Percentiles rank a stretch among this genome's conserved stretches.
Evolutionary conservation across 192 early-diverging fungal genomes (phyloP).

Genomic region (Entophlyctis luteolus): DNA sequence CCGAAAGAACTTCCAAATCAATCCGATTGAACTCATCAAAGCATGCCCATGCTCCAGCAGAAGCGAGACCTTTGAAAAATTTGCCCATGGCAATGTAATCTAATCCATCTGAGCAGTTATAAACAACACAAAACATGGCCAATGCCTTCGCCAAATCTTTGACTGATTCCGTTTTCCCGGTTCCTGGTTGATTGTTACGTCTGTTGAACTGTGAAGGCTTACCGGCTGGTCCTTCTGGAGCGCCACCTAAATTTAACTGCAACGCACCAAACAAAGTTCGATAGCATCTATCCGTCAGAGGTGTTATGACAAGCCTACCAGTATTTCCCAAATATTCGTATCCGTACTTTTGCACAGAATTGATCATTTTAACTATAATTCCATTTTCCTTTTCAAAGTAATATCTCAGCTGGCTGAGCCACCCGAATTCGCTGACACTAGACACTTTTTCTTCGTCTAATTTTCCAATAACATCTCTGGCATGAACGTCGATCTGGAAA

Average conservation of each 20-base stretch:
- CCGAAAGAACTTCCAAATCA: conserved; percentile 60
- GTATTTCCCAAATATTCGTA: conserved; percentile 64
- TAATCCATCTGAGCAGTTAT: conserved; percentile 62
- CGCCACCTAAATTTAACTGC: conserved; percentile 60
- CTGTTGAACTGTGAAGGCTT: neutral
- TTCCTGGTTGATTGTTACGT: conserved; percentile 34
- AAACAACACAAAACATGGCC: conserved; percentile 65
- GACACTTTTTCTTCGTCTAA: conserved; percentile 46
- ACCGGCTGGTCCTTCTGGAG: conserved; percentile 54
- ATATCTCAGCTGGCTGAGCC: conserved; percentile 58
- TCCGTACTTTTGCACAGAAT: conserved; percentile 59
- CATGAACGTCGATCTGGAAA: conserved; percentile 58
- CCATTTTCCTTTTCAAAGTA: conserved; percentile 58
- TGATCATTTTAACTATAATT: conserved; percentile 60
- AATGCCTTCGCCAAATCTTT: conserved; percentile 64
- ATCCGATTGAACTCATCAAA: conserved; percentile 65
- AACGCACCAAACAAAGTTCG: conserved; percentile 58
- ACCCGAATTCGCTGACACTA: conserved; percentile 47
- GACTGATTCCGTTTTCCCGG: conserved; percentile 58
- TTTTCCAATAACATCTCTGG: conserved; percentile 49
- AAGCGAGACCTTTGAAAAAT: conserved; percentile 60
- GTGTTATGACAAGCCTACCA: conserved; percentile 57
- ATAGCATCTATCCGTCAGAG: conserved; percentile 59
- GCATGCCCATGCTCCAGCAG: conserved; percentile 63
- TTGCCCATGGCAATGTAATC: conserved; percentile 67